Evolutionary conservation across 73 alveolate genomes (phyloP).

Genomic region (Tetrahymena malaccensis): DNA sequence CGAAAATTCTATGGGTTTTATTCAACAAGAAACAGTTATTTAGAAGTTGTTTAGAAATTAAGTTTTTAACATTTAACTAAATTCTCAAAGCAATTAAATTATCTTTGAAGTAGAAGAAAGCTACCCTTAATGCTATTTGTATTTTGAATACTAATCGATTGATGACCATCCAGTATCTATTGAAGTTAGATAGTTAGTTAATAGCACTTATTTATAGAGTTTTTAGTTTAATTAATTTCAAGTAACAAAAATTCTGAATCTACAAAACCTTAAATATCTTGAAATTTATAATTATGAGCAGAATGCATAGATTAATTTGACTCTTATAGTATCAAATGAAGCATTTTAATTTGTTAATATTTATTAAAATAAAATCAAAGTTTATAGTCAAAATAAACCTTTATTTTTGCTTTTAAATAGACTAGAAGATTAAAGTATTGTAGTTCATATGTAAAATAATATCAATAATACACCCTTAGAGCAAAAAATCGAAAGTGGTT

Average conservation of each 20-base stretch:
- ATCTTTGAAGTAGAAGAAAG: not conserved
- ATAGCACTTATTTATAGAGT: not conserved
- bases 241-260: no score
- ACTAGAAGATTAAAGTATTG: not conserved
- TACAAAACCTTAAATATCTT: no score
- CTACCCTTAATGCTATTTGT: no score
- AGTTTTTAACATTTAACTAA: not conserved
- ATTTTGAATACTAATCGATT: not conserved
- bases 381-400: not conserved
- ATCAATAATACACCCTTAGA: not conserved
- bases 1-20: not conserved
- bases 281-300: not conserved
- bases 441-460: no score
- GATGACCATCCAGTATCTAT: not conserved
- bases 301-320: not conserved
- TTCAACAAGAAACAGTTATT: not conserved
- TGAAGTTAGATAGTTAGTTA: not conserved
- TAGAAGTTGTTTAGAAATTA: no score
- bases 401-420: not conserved
- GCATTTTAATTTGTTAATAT: no score
- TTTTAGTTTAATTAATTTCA: no score
- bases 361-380: no score
- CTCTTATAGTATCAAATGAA: no score
- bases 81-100: no score
- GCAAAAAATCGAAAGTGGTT: no score